Base-by-base conservation (phyloP, 768 basidiomycete genomes). In the Collybia nuda region DNA sequence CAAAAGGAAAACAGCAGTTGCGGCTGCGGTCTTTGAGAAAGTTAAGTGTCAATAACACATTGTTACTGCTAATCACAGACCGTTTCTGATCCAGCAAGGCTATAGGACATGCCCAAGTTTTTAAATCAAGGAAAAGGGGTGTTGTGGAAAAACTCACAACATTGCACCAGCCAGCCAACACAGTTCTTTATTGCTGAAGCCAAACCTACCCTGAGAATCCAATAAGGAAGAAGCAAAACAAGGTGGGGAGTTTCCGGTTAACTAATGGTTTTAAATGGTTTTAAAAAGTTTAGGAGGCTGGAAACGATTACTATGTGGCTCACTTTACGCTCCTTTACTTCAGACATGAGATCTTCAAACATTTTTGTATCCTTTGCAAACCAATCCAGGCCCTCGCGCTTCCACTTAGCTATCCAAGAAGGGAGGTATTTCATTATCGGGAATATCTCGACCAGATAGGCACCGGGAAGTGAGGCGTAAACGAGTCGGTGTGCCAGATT, bases 401-500 rank as follows among this genome's bases (percentile, higher is more conserved):
- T 47, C 28, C 29, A 47, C 36, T 11, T 47, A 4, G 45, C 45
- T 15, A 47, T 32, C 32, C n/a, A 47, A 7, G 19, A 14, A 8
- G 46, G 32, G 8, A 47, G 46, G 21, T 37, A 22, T n/a, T 47
- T 37, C 32, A 47, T 29, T 5, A 47, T 6, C 12, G 46, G 46
- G 22, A 47, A 47, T 5, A 47, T 17, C 19, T 47, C 32, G 17
- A 47, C 46, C 15, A 47, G 19, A 35, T 36, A 47, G 29, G 46
- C 46, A 37, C 37, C 37, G n/a, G 46, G 22, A 14, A 47, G 46
- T 23, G 32, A 14, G 3, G 46, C 46, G 12, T 11, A 11, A 32
- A 11, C 32, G 2, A 11, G 3, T 11, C 9, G 32, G 9, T 32
- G 46, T 37, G 32, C 38, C 24, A 36, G 18, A 8, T 47, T 17